Conservation (phyloP, 2,329 filamentous ascomycete species). For the Lasiodiplodia theobromae region DNA sequence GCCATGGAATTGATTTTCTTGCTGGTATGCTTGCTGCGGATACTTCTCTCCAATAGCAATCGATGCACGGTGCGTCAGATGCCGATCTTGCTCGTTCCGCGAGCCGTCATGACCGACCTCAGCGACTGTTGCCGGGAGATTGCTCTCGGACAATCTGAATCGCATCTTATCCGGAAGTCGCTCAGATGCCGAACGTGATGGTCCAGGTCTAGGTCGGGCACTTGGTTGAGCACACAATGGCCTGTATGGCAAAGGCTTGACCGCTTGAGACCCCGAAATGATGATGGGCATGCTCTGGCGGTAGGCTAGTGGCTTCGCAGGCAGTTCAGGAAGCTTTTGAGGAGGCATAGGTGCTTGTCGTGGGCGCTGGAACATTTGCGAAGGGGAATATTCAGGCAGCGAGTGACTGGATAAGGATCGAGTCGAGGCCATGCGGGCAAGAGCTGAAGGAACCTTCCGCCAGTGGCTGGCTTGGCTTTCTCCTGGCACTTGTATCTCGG, state of each 20-base stretch:
- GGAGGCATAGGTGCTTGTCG: slow-evolving; percentile 2
- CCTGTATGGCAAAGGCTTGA: background rate
- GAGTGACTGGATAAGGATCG: slow-evolving; percentile 9
- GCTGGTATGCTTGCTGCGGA: background rate
- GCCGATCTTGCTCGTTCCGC: background rate
- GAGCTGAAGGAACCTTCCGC: slow-evolving; percentile 13
- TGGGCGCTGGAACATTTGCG: slow-evolving; percentile 20
- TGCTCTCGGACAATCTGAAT: background rate
- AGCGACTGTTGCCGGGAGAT: background rate
- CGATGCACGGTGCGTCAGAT: slow-evolving; percentile 5
- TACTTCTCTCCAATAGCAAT: background rate
- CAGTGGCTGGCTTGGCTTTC: background rate
- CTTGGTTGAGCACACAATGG: background rate
- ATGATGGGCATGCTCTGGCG: slow-evolving; percentile 22
- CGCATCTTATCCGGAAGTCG: background rate
- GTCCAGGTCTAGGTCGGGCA: background rate
- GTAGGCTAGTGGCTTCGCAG: slow-evolving; percentile 17
- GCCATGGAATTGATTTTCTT: background rate
- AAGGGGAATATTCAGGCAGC: slow-evolving; percentile 10
- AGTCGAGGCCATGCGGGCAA: slow-evolving; percentile 19
- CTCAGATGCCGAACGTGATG: background rate
- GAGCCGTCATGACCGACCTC: background rate
- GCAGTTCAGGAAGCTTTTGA: slow-evolving; percentile 7
- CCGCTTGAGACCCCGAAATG: slow-evolving; percentile 1
- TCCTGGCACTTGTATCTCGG: background rate